These are phyloP conservation scores for Plasmodium sp. DNA, from an alignment of 169 alveolate genomes.

Conservation along the genomic window DNA sequence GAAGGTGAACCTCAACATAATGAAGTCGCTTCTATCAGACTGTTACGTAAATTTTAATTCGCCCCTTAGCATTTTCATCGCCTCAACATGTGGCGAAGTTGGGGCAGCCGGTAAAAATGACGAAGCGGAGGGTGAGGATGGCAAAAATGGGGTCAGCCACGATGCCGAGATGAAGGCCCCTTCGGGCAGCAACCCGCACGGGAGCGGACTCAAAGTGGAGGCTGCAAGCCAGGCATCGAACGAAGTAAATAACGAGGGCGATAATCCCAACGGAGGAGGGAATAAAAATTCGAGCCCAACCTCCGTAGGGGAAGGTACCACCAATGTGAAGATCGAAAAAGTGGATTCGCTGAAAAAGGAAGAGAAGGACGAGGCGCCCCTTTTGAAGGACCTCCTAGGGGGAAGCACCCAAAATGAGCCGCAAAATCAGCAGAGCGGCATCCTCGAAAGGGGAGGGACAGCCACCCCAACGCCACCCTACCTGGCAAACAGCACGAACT, in stretches of 20 bases:
- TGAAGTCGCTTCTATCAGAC: conserved; percentile 15
- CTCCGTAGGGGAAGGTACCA: background rate
- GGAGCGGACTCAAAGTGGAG: background rate
- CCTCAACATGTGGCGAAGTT: background rate
- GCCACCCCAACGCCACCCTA: background rate
- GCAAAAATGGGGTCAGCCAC: background rate
- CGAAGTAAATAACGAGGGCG: background rate
- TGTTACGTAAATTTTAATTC: conserved; percentile 18
- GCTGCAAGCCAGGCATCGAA: background rate
- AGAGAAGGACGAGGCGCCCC: conserved; percentile 55
- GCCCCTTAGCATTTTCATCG: background rate
- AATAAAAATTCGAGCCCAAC: conserved; percentile 1
- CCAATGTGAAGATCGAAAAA: conserved; percentile 60
- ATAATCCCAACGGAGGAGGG: background rate
- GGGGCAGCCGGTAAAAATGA: background rate
- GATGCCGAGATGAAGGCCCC: background rate
- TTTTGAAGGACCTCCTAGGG: background rate
- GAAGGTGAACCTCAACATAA: conserved; percentile 29
- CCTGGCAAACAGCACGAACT: background rate
- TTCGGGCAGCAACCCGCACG: background rate
- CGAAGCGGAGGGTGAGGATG: background rate
- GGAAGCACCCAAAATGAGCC: background rate
- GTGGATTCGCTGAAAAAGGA: conserved; percentile 43
- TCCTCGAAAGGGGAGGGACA: background rate
- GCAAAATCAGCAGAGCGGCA: background rate